Base-by-base conservation (phyloP, 345 rosid genomes). In the Eucalyptus caleyi region DNA sequence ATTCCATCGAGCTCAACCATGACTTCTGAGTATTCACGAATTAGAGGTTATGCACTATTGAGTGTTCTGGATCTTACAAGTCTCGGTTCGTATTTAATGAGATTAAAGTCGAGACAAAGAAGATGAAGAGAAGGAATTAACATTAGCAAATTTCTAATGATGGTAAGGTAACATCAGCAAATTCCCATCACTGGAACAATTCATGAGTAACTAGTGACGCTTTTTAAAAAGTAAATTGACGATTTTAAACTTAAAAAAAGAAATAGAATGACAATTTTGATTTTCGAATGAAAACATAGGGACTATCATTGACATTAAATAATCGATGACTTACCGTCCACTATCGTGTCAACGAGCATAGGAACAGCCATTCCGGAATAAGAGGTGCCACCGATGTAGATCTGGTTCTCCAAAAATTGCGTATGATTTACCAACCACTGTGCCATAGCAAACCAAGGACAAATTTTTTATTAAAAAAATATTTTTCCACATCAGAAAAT, bases 281-380 rank as follows among this genome's bases (percentile, higher is more conserved):
- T 62, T 62, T 62, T 62, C 69, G 34, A 30, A 62, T 62, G 16
- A 30, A 30, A 62, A 30, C 16, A 62, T n/a, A 62, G 8, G 9
- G 69, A 62, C 34, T 26, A 59, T 26, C n/a, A 59, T 14, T 30
- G 32, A 62, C 16, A 62, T 62, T 30, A 62, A 27, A 62, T 62
- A n/a, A 72, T 34, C 14, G 26, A 77, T 10, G 47, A 6, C 83
- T 50, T 90, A 86, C 91, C 93, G 6, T 72, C 32, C 19, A 90
- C 34, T n/a, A 92, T 69, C 40, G 86, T 30, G 45, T 88, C 49
- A 3, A 82, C 80, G 8, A 90, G 1, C 51, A 89, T 86, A 56
- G 93, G 93, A 87, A 92, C 80, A 30, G 86, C 18, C 45, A 89
- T 89, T 54, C 92, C 93, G 11, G 93, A 92, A 81, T 90, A 92